phyloP scores from a whole-genome alignment of 179 eudicot species.

The Sideroxylon spinosum region DNA sequence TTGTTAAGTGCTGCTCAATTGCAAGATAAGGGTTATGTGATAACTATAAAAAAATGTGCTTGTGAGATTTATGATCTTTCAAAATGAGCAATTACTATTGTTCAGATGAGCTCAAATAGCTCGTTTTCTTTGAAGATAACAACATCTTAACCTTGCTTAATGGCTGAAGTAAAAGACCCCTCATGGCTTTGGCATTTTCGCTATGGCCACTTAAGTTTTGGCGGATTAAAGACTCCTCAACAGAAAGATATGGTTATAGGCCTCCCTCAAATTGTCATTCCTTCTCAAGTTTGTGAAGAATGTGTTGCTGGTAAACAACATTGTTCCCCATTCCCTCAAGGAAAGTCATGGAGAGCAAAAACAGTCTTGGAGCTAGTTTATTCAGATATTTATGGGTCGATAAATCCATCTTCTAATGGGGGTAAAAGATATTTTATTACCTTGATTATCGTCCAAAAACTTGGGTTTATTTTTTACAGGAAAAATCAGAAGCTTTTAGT shows the following conservation, averaged over 20 bases:
- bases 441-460: not conserved
- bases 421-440: not conserved
- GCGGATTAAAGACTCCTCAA: too few species aligned
- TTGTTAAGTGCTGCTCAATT: too few species aligned
- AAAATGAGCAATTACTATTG: too few species aligned
- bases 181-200: too few species aligned
- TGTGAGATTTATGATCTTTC: too few species aligned
- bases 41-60: too few species aligned
- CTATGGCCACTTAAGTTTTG: too few species aligned
- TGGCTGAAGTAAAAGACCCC: not conserved
- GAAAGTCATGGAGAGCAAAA: slow-evolving; percentile 1
- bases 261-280: not conserved
- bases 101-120: too few species aligned
- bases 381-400: not conserved
- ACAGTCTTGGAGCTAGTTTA: not conserved
- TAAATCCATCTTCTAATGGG: not conserved
- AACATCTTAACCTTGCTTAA: too few species aligned
- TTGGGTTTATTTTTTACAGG: not conserved
- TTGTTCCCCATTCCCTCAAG: not conserved
- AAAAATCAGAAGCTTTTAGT: slow-evolving; percentile 1
- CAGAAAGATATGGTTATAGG: not conserved
- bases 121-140: too few species aligned
- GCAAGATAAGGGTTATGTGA: too few species aligned
- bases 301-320: slow-evolving; percentile 8
- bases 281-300: not conserved